Conservation (phyloP, 345 rosid genomes). For the Citrus reticulata region DNA sequence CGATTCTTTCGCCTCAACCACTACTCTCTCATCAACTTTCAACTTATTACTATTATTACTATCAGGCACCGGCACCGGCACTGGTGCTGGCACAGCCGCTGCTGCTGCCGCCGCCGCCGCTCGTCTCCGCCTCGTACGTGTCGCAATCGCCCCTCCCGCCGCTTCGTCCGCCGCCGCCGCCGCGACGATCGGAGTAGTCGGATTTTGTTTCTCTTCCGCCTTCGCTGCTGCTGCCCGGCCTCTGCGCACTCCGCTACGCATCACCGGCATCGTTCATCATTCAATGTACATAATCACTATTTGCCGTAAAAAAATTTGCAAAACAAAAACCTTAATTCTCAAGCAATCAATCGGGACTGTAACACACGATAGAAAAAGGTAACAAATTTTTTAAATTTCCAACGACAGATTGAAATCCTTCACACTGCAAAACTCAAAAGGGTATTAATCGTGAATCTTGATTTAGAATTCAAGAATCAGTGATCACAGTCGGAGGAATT, state of each 20-base stretch:
- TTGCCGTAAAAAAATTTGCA: neutral
- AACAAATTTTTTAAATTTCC: neutral
- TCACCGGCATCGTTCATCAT: constrained; percentile 73
- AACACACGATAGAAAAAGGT: neutral
- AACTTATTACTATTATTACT: constrained; percentile 6
- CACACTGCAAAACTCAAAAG: neutral
- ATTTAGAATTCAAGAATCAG: neutral
- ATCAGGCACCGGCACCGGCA: constrained; percentile 2
- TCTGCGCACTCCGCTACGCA: constrained; percentile 62
- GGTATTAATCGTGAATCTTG: neutral
- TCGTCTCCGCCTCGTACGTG: constrained; percentile 51
- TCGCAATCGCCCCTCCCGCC: constrained; percentile 51
- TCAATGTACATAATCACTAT: constrained; percentile 21
- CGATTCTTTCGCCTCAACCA: constrained; percentile 19
- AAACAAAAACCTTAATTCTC: neutral
- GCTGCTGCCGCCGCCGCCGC: constrained; percentile 43
- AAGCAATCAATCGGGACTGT: constrained; percentile 4
- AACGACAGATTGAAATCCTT: neutral
- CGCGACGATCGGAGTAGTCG: constrained; percentile 23
- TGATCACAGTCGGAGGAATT: neutral
- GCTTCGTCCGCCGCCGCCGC: constrained; percentile 33
- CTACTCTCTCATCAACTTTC: constrained; percentile 28
- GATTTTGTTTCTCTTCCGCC: constrained; percentile 1
- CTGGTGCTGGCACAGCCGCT: neutral
- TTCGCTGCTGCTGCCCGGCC: constrained; percentile 33